Conservation (phyloP, 768 basidiomycete species). For the Paxillus rubicundulus region DNA sequence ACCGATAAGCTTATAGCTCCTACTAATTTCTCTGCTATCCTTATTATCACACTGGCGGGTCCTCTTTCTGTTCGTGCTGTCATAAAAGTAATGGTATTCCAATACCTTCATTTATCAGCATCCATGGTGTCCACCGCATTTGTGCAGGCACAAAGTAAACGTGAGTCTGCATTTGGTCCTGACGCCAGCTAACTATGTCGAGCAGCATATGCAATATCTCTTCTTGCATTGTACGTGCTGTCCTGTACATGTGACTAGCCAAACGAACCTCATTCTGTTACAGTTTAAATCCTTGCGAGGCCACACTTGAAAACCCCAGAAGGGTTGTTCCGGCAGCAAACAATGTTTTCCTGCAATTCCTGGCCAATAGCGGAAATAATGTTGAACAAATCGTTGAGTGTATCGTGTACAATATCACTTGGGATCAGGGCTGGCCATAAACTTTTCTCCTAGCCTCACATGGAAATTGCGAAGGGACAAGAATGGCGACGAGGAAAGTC, state of each 20-base stretch:
- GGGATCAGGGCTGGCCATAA: neutral
- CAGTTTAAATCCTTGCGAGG: neutral
- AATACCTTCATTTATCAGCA: conserved; percentile 7
- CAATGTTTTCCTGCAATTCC: neutral
- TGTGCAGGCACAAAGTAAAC: conserved; percentile 15
- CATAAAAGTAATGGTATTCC: neutral
- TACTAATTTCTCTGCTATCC: conserved; percentile 8
- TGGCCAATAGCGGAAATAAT: neutral
- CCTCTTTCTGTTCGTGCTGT: too few relatives aligned
- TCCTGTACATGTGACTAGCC: too few relatives aligned
- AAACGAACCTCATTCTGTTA: too few relatives aligned
- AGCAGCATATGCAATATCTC: conserved; percentile 18
- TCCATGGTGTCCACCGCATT: conserved; percentile 8
- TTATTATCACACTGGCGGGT: conserved; percentile 8
- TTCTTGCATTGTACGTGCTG: conserved; percentile 13
- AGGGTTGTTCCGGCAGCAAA: neutral
- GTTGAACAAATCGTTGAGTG: neutral
- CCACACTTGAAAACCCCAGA: neutral
- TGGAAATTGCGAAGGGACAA: neutral
- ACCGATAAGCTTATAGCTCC: neutral
- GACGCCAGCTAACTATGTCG: neutral
- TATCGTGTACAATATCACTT: neutral
- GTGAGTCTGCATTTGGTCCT: neutral
- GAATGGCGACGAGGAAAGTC: neutral
- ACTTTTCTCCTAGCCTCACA: neutral